Evolutionary conservation across 1,284 basidiomycete species (phyloP).

Genomic region (Trichosporon sp.): DNA sequence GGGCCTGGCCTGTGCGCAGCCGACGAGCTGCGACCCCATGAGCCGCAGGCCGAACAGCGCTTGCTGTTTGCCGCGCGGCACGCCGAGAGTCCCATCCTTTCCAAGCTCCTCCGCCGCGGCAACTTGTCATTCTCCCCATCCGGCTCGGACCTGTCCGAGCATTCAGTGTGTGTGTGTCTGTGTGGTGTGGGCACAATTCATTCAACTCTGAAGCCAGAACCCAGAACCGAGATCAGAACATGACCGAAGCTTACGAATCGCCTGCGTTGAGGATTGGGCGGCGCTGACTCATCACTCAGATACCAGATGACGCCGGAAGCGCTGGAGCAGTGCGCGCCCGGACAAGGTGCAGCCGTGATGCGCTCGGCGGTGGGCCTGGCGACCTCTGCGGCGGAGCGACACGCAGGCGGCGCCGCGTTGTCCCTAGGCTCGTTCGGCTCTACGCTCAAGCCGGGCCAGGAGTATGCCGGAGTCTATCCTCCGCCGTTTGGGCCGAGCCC

Average conservation of each 20-base stretch:
- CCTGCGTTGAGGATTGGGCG: not conserved
- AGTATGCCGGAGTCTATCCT: constrained; percentile 69
- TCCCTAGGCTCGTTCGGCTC: constrained; percentile 73
- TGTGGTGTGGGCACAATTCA: not conserved
- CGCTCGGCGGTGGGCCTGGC: not conserved
- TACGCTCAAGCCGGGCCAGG: constrained; percentile 62
- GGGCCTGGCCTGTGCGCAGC: not conserved
- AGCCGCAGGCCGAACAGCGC: not conserved
- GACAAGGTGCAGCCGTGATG: not conserved
- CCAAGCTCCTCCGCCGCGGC: not conserved
- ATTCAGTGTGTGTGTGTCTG: not conserved
- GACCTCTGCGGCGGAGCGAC: not conserved
- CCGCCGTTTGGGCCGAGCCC: constrained; percentile 63
- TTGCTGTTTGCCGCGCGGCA: not conserved
- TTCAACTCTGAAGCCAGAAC: not conserved
- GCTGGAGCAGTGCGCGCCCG: not conserved
- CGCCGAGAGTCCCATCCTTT: not conserved
- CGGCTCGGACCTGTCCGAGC: not conserved
- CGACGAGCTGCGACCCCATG: not conserved
- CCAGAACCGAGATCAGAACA: not conserved
- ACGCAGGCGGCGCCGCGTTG: constrained; percentile 54
- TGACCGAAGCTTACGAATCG: not conserved
- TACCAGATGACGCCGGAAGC: constrained; percentile 19
- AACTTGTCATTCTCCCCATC: not conserved
- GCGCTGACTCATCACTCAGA: constrained; percentile 14